Percentiles rank a stretch among this genome's conserved stretches.
Conservation (phyloP, 2,329 filamentous ascomycete genomes). For the Xylaria hypoxylon region DNA sequence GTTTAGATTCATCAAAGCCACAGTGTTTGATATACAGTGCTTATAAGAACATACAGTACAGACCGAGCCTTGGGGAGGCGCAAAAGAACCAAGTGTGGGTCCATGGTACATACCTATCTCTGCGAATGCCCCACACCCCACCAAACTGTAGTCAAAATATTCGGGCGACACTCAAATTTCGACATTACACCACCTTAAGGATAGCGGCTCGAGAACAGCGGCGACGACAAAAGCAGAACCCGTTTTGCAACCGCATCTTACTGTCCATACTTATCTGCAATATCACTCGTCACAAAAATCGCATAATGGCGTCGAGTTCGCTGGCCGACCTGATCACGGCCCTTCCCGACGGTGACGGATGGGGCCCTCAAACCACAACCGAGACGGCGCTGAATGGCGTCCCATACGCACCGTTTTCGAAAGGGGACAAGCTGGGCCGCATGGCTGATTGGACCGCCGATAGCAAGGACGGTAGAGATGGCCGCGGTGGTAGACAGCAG, state of each 20-base stretch:
- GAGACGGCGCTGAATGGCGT: constrained; percentile 95
- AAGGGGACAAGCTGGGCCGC: constrained; percentile 97
- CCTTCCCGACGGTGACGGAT: constrained; percentile 80
- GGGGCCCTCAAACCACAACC: constrained; percentile 85
- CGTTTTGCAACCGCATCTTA: background rate
- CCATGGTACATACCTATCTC: no score
- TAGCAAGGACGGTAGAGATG: constrained; percentile 82
- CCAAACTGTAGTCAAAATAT: constrained; percentile 49
- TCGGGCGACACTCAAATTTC: constrained; percentile 47
- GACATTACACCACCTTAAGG: constrained; percentile 33
- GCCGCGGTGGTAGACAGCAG: constrained; percentile 81
- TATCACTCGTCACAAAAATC: background rate
- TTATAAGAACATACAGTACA: no score
- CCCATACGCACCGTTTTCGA: constrained; percentile 97
- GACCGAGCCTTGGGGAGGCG: no score
- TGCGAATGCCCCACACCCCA: constrained; percentile 47
- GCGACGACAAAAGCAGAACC: constrained; percentile 28
- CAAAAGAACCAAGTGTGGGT: background rate
- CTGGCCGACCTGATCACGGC: constrained; percentile 73
- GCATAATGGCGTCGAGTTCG: constrained; percentile 46
- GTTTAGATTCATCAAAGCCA: no score
- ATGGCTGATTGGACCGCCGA: constrained; percentile 99
- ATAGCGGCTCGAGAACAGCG: constrained; percentile 19
- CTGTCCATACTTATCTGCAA: background rate
- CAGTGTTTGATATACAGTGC: no score